Base-by-base conservation (phyloP, 805 yeast genomes). In the Starmerella etchellsii region DNA sequence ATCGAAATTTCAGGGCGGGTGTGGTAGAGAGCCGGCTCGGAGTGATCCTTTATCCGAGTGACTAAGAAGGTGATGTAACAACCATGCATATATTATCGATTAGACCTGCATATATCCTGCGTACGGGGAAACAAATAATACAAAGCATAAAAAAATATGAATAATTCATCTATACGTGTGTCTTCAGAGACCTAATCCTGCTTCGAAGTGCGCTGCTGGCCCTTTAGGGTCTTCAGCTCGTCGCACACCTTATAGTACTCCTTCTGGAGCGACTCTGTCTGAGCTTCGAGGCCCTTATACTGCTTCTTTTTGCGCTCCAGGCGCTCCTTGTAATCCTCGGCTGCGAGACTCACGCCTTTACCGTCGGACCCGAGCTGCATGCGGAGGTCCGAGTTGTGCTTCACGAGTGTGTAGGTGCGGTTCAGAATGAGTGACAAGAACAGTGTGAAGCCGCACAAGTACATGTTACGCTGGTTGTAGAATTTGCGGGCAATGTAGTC, bases 391-490 rank as follows among this genome's bases (percentile, higher is more conserved):
- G 47, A 43, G 60, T 84, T 67, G 55, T 81, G 91, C 36, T 76
- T 77, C 24, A 83, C 93, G 50, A 85, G 68, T 3, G 74, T 67
- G 60, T 81, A 84, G 2, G 95, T 84, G 64, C 96, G 73, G 55
- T 79, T 76, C 51, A 87, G 75, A 39, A 84, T 79, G 56, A 87
- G 68, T 2, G 95, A 81, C 55, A 91, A 67, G 60, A 91, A 91
- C 59, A 91, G 71, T 2, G 97, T 85, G 63, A 87, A 84, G 1
- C 99, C 99, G 52, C 95, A 84, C 37, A 91, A 69, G 55, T 91
- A 91, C 78, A 85, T 75, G 68, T 91, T 91, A 66, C 99, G 76
- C 66, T 91, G 98, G 18, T 96, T 84, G 57, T 87, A 87, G 63
- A 91, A 91, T 56, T 85, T 73, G 62, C 95, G 74, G 19, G 95